phyloP scores from a whole-genome alignment of 2,329 filamentous ascomycete species.

The Aspergillus pseudoviridinutans region DNA sequence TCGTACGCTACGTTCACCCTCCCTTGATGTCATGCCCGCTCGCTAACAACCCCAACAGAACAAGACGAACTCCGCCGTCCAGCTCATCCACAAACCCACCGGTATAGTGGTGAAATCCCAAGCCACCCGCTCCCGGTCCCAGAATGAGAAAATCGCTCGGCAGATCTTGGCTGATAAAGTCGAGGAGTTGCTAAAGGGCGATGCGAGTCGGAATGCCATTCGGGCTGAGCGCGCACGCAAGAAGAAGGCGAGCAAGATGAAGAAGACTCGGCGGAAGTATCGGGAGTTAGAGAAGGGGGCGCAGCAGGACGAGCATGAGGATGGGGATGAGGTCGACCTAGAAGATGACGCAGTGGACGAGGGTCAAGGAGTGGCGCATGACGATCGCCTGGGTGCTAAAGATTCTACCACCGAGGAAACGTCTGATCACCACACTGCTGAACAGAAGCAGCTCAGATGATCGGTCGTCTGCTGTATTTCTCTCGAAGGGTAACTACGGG shows the following conservation, averaged over 20 bases:
- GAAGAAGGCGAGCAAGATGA: constrained; percentile 42
- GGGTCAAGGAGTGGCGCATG: neutral
- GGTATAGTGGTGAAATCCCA: constrained; percentile 94
- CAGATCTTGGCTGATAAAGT: constrained; percentile 69
- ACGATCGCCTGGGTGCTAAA: neutral
- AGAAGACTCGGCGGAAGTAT: constrained; percentile 45
- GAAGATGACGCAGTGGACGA: constrained; percentile 12
- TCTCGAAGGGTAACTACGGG: neutral
- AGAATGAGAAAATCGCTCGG: constrained; percentile 84
- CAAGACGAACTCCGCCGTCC: constrained; percentile 93
- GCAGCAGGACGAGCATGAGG: constrained; percentile 9
- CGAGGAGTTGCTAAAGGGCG: constrained; percentile 72
- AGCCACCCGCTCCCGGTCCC: constrained; percentile 76
- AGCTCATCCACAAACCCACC: constrained; percentile 84
- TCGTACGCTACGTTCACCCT: constrained; percentile 50
- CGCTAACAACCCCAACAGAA: constrained; percentile 52
- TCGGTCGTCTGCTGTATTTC: neutral
- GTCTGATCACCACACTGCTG: neutral
- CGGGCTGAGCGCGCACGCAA: constrained; percentile 78
- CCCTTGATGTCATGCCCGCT: neutral
- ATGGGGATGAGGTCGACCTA: constrained; percentile 9
- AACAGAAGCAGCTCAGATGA: neutral
- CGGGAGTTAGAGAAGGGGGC: constrained; percentile 31
- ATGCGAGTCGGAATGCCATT: constrained; percentile 71
- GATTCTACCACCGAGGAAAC: neutral